These are phyloP conservation scores for Stenocarpella maydis DNA, from an alignment of 2,329 filamentous ascomycete species.

Conservation along the genomic window DNA sequence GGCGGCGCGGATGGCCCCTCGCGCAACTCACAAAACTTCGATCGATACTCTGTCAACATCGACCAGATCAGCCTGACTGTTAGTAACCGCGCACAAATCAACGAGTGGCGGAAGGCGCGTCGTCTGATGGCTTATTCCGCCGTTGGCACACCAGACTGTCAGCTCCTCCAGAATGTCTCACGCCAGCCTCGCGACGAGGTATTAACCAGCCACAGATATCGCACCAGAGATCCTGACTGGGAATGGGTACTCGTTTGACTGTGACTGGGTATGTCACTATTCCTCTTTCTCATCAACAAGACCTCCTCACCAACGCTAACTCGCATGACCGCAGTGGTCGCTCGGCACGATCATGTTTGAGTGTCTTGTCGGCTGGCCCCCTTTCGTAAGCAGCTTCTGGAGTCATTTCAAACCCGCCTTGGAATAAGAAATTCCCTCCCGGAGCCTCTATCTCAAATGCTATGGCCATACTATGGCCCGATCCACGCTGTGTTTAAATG, in stretches of 20 bases:
- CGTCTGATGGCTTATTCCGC: slow-evolving; percentile 84
- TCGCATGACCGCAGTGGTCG: slow-evolving; percentile 63
- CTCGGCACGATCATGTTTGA: slow-evolving; percentile 88
- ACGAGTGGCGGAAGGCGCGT: slow-evolving; percentile 82
- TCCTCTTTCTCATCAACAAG: not conserved
- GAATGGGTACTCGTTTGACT: slow-evolving; percentile 79
- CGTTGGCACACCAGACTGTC: slow-evolving; percentile 76
- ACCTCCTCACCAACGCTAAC: not conserved
- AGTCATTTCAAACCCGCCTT: too few relatives aligned
- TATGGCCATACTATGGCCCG: too few relatives aligned
- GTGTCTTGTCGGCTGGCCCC: slow-evolving; percentile 83
- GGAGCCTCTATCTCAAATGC: too few relatives aligned
- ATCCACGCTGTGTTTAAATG: too few relatives aligned
- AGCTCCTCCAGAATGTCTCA: not conserved
- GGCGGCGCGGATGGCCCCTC: slow-evolving; percentile 28
- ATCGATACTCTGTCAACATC: slow-evolving; percentile 77
- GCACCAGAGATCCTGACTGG: slow-evolving; percentile 80
- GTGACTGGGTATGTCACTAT: slow-evolving; percentile 63
- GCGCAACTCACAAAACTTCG: slow-evolving; percentile 53
- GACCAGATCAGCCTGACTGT: slow-evolving; percentile 83
- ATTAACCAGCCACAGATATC: slow-evolving; percentile 56
- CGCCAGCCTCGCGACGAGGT: not conserved
- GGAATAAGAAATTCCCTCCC: too few relatives aligned
- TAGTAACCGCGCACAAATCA: slow-evolving; percentile 79
- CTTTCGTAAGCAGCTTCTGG: too few relatives aligned